Percentiles rank a stretch among this genome's conserved stretches.
These are phyloP conservation scores for Anaeromyces robustus DNA, from an alignment of 192 early-diverging fungal species.

Conservation along the genomic window DNA sequence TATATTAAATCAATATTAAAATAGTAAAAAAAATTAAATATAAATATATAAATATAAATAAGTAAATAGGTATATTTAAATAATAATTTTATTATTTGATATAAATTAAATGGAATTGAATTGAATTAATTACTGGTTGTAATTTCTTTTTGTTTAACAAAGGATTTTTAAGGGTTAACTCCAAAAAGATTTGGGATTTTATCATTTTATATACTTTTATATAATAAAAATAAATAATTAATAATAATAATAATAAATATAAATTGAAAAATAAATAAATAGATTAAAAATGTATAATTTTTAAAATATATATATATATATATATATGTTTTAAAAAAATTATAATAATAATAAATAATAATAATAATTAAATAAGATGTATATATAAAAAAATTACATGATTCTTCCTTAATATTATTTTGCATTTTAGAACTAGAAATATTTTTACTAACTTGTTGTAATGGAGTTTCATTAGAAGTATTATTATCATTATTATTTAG, in stretches of 20 bases:
- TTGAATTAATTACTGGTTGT: conserved; percentile 20
- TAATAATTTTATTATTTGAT: too few species aligned
- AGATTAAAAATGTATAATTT: too few species aligned
- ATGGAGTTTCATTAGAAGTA: neutral
- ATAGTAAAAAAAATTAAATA: neutral
- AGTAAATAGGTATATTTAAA: too few species aligned
- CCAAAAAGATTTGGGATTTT: neutral
- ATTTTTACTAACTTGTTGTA: neutral
- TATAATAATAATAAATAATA: too few species aligned
- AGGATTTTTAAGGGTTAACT: conserved; percentile 17
- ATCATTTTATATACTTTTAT: neutral
- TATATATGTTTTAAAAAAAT: too few species aligned
- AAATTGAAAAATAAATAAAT: too few species aligned
- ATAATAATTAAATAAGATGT: too few species aligned
- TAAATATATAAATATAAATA: neutral
- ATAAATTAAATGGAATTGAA: neutral
- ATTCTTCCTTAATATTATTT: neutral
- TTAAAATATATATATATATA: too few species aligned
- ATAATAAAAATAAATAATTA: too few species aligned
- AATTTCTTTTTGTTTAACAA: conserved; percentile 39
- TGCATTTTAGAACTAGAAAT: neutral
- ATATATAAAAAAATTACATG: too few species aligned
- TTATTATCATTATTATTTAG: neutral
- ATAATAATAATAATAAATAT: too few species aligned
- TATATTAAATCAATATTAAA: neutral